A percentile compares a stretch with the other conserved stretches of the same genome.
Evolutionary conservation across 139 green algal species (phyloP).

Genomic region (Chlamydomonas eustigma): DNA sequence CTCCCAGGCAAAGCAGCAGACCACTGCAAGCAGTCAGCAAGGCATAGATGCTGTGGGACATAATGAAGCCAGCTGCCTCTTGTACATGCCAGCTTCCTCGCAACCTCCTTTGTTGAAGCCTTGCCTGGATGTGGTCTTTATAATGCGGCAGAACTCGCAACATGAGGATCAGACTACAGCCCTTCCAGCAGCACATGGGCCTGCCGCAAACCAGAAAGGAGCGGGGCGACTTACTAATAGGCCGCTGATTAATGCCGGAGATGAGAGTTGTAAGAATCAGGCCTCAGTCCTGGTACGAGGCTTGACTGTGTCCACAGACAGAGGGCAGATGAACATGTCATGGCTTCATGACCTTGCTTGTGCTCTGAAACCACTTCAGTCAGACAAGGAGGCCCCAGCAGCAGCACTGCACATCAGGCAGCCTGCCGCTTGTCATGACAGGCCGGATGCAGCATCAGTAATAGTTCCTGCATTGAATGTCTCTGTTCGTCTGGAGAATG

Average conservation of each 20-base stretch:
- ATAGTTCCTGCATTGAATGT: neutral
- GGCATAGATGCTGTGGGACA: no score
- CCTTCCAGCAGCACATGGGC: neutral
- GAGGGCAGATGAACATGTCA: conserved; percentile 25
- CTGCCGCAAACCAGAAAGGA: no score
- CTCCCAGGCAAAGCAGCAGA: no score
- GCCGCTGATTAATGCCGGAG: no score
- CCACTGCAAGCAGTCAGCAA: no score
- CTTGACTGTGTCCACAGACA: conserved; percentile 35
- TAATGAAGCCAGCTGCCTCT: no score
- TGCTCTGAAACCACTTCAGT: no score
- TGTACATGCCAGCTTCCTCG: neutral
- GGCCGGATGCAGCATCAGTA: neutral
- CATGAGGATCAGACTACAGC: conserved; percentile 4
- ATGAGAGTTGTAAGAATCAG: no score
- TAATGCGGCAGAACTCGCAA: neutral
- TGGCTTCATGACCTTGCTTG: conserved; percentile 30
- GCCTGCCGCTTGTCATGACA: neutral
- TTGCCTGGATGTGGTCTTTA: neutral
- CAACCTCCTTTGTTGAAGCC: neutral
- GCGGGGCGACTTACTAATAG: no score
- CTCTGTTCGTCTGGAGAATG: conserved; percentile 22
- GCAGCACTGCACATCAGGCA: neutral
- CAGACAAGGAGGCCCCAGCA: neutral
- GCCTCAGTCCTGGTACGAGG: conserved; percentile 31